Percentiles rank a stretch among this genome's conserved stretches.
Evolutionary conservation across 441 rosid species (phyloP).

Genomic region (Populus hybrid): DNA sequence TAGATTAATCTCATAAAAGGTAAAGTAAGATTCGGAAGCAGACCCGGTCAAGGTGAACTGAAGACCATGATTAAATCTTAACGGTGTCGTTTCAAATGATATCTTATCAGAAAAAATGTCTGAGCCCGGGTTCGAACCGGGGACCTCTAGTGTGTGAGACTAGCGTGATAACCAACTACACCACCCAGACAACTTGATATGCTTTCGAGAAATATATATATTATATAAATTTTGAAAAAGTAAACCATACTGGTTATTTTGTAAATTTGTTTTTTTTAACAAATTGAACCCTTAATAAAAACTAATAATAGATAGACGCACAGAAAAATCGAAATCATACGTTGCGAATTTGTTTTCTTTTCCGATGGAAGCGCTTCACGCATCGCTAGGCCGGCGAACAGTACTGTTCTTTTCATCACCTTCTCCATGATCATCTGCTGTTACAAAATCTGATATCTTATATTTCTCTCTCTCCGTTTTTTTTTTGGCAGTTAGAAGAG

Average conservation of each 20-base stretch:
- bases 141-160: slow-evolving; percentile 99
- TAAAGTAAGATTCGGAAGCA: too few species aligned
- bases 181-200: slow-evolving; percentile 59
- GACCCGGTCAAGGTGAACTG: too few species aligned
- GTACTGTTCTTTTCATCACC: slow-evolving; percentile 29
- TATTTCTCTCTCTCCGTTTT: not conserved
- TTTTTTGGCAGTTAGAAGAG: slow-evolving; percentile 64
- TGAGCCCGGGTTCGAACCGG: slow-evolving; percentile 99
- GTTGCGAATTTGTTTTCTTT: not conserved
- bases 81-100: too few species aligned
- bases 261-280: not conserved
- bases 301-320: not conserved
- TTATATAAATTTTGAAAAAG: too few species aligned
- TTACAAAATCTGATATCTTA: not conserved
- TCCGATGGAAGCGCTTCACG: slow-evolving; percentile 67
- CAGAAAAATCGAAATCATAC: not conserved
- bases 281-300: not conserved
- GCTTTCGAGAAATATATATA: too few species aligned
- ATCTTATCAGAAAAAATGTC: slow-evolving; percentile 16
- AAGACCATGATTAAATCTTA: too few species aligned
- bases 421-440: not conserved
- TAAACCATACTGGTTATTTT: not conserved
- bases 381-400: slow-evolving; percentile 93
- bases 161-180: slow-evolving; percentile 99
- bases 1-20: too few species aligned